These are phyloP conservation scores for Penicillium chermesinum DNA, from an alignment of 495 filamentous ascomycete species.

Conservation along the genomic window DNA sequence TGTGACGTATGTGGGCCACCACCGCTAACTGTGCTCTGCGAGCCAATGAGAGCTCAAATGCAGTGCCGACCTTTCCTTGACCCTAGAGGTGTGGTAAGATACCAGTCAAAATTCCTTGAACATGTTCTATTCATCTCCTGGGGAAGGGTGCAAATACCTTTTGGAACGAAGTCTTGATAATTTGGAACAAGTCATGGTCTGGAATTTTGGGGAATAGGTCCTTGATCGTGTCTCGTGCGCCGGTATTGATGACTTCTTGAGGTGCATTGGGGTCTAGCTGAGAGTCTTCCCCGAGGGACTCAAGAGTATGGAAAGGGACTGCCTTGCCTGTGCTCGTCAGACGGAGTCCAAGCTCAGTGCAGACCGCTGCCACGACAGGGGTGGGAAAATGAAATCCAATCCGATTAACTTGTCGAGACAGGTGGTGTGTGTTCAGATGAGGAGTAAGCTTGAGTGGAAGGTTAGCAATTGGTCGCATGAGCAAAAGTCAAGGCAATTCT, in stretches of 20 bases:
- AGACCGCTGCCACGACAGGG: slow-evolving; percentile 50
- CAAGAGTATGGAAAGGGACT: slow-evolving; percentile 28
- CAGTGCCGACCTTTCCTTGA: slow-evolving; percentile 63
- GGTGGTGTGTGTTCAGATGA: slow-evolving; percentile 42
- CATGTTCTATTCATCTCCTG: neutral
- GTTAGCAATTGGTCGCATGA: slow-evolving; percentile 5
- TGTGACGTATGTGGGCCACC: slow-evolving; percentile 79
- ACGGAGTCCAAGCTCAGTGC: slow-evolving; percentile 39
- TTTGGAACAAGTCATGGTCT: slow-evolving; percentile 64
- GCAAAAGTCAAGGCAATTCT: neutral
- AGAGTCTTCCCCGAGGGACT: slow-evolving; percentile 6
- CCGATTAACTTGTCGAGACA: slow-evolving; percentile 66
- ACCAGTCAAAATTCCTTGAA: slow-evolving; percentile 7
- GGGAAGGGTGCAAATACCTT: slow-evolving; percentile 51
- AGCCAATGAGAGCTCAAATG: slow-evolving; percentile 57
- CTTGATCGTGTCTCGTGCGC: slow-evolving; percentile 66
- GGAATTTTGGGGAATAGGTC: slow-evolving; percentile 89
- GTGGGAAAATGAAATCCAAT: slow-evolving; percentile 75
- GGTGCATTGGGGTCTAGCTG: slow-evolving; percentile 28
- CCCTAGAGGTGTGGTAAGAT: slow-evolving; percentile 33
- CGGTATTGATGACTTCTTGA: slow-evolving; percentile 63
- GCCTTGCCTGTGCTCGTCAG: slow-evolving; percentile 42
- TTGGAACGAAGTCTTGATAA: slow-evolving; percentile 78
- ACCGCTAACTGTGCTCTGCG: slow-evolving; percentile 78
- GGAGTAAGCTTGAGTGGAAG: slow-evolving; percentile 36